Evolutionary conservation across 176 grass and related monocot genomes (phyloP).

Genomic region (Avena atlantica): DNA sequence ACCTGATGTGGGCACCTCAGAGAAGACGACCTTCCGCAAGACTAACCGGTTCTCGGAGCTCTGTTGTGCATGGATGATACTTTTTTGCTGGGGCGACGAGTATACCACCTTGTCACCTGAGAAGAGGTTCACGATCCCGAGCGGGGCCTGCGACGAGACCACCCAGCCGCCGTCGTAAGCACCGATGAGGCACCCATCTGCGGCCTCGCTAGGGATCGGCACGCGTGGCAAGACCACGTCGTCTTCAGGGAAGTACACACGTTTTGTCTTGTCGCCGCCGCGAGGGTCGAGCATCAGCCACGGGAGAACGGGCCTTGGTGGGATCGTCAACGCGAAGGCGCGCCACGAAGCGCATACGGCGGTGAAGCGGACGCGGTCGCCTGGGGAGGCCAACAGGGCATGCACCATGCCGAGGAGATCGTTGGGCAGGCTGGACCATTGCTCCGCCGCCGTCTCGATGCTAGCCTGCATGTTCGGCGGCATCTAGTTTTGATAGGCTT

Average conservation of each 20-base stretch:
- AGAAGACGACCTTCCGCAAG: background rate
- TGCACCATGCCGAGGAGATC: background rate
- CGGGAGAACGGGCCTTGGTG: background rate
- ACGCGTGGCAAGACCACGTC: background rate
- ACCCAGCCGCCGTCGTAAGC: conserved; percentile 4
- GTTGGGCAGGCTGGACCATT: background rate
- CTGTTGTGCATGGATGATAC: background rate
- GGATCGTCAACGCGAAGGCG: background rate
- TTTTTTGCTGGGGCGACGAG: background rate
- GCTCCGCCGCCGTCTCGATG: background rate
- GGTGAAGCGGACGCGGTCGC: background rate
- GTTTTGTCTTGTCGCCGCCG: background rate
- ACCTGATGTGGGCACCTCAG: background rate
- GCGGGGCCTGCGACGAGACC: background rate
- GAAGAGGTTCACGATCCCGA: conserved; percentile 10
- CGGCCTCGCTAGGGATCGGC: background rate
- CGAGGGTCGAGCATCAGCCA: background rate
- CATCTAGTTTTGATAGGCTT: background rate
- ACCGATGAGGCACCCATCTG: background rate
- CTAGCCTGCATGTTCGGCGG: background rate
- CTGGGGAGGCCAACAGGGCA: background rate
- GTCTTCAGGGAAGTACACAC: background rate
- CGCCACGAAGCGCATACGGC: background rate
- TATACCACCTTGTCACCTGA: background rate
- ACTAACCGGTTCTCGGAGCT: background rate